Evolutionary conservation across 2,329 filamentous ascomycete species (phyloP).

Genomic region (Fusarium albidum): DNA sequence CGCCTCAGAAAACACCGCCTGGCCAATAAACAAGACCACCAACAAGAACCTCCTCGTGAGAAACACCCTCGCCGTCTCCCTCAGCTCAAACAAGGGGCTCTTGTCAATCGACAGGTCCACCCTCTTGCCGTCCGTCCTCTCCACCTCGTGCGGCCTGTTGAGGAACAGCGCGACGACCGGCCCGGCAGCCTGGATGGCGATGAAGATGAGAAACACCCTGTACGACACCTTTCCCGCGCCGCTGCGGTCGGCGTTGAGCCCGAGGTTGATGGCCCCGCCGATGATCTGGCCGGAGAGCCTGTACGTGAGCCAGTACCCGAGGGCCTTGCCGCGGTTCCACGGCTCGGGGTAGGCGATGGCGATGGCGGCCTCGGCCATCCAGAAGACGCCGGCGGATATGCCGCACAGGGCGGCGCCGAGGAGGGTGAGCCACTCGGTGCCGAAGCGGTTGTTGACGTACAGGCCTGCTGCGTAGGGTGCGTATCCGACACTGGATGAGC

Average conservation of each 20-base stretch:
- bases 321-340: conserved; percentile 68
- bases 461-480: conserved; percentile 75
- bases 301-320: conserved; percentile 73
- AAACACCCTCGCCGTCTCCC: conserved; percentile 65
- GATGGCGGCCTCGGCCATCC: conserved; percentile 79
- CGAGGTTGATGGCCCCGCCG: conserved; percentile 76
- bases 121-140: conserved; percentile 70
- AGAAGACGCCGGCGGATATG: conserved; percentile 76
- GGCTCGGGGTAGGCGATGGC: conserved; percentile 77
- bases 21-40: conserved; percentile 72
- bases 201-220: conserved; percentile 74
- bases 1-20: conserved; percentile 75
- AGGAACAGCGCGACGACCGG: conserved; percentile 72
- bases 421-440: conserved; percentile 73
- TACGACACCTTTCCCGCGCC: conserved; percentile 73
- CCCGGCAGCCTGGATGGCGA: conserved; percentile 71
- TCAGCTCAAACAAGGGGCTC: conserved; percentile 66
- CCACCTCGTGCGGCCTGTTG: conserved; percentile 66
- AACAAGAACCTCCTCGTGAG: conserved; percentile 69
- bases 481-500: conserved; percentile 66
- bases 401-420: conserved; percentile 75
- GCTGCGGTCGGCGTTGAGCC: conserved; percentile 66
- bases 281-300: conserved; percentile 71
- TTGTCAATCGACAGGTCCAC: conserved; percentile 67
- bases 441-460: conserved; percentile 76